Conservation (phyloP, 192 early-diverging fungal genomes). For the Backusella sp. region DNA sequence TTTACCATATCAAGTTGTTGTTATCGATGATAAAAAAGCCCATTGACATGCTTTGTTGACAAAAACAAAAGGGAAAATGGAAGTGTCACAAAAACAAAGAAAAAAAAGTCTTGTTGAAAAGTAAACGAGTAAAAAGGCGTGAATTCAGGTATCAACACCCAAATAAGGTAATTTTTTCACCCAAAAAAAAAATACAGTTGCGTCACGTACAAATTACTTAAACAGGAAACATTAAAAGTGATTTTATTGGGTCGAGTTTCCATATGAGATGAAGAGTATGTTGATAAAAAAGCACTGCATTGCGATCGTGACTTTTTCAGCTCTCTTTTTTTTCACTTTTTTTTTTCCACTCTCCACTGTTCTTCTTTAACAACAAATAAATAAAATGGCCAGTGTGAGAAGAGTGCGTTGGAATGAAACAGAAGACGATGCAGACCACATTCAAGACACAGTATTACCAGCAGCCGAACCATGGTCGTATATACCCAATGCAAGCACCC, state of each 20-base stretch:
- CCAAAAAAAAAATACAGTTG: background rate
- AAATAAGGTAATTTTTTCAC: background rate
- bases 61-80: background rate
- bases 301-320: background rate
- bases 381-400: conserved; percentile 9
- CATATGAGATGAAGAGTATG: background rate
- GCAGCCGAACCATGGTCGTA: background rate
- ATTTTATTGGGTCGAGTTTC: background rate
- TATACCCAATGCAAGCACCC: background rate
- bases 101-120: background rate
- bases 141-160: background rate
- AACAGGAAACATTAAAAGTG: background rate
- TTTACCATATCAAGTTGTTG: too few species aligned
- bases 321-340: background rate
- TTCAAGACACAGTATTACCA: background rate
- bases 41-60: too few species aligned
- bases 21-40: too few species aligned
- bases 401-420: conserved; percentile 27
- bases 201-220: background rate
- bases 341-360: background rate
- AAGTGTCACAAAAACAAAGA: background rate
- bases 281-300: background rate
- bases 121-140: background rate
- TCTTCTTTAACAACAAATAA: background rate
- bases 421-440: conserved; percentile 5